Conservation (phyloP, 768 basidiomycete species). For the Leccinellum luteum region DNA sequence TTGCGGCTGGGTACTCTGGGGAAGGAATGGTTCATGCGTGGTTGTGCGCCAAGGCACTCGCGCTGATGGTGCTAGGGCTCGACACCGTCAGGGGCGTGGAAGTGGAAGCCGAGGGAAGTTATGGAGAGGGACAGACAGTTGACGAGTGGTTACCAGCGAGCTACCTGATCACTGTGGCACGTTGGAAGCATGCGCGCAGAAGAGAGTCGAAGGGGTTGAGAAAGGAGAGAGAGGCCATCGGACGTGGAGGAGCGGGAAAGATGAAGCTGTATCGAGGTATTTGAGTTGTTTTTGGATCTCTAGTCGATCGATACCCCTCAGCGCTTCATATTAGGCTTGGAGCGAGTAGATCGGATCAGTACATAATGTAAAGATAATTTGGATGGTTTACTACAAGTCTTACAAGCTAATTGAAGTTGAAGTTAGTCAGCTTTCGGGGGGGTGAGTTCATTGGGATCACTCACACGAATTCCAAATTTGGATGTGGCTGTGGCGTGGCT, state of each 20-base stretch:
- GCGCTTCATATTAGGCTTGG: too few species aligned
- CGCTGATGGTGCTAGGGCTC: slow-evolving; percentile 53
- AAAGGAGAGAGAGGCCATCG: neutral
- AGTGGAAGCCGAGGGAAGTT: slow-evolving; percentile 16
- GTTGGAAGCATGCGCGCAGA: slow-evolving; percentile 10
- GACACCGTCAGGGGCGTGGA: slow-evolving; percentile 21
- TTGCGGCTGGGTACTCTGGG: slow-evolving; percentile 66
- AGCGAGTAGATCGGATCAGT: neutral
- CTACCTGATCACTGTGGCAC: slow-evolving; percentile 15
- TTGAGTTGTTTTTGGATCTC: neutral
- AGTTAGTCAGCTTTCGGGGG: too few species aligned
- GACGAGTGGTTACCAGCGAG: slow-evolving; percentile 26
- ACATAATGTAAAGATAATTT: neutral
- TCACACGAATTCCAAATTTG: too few species aligned
- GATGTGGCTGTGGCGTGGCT: too few species aligned
- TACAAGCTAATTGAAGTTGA: too few species aligned
- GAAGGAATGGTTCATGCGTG: slow-evolving; percentile 77
- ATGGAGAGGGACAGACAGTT: slow-evolving; percentile 21
- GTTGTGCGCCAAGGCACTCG: slow-evolving; percentile 58
- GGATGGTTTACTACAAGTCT: neutral
- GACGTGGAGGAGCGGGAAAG: slow-evolving; percentile 23
- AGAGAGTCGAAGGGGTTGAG: slow-evolving; percentile 3
- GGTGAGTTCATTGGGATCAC: too few species aligned
- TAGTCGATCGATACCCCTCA: neutral
- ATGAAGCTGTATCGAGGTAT: slow-evolving; percentile 23